Evolutionary conservation across 371 early-diverging fungal genomes (phyloP).

Genomic region (Globomyces sp.): DNA sequence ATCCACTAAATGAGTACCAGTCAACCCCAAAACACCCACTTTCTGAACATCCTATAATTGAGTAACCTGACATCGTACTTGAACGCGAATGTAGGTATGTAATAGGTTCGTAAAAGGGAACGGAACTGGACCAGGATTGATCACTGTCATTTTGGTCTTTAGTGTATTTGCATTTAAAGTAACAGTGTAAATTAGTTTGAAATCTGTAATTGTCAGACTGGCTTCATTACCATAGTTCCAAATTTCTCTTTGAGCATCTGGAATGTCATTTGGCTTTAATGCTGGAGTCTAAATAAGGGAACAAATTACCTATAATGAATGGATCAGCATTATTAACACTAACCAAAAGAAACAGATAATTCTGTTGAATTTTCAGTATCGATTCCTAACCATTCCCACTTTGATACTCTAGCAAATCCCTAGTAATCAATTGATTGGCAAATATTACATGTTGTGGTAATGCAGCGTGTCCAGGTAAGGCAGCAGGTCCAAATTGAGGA

Average conservation of each 20-base stretch:
- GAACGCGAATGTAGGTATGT: constrained; percentile 84
- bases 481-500: constrained; percentile 69
- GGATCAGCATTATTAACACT: constrained; percentile 21
- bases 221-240: constrained; percentile 38
- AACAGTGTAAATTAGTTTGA: constrained; percentile 77
- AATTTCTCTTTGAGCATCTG: constrained; percentile 49
- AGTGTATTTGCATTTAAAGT: constrained; percentile 64
- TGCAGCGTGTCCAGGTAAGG: too few relatives aligned
- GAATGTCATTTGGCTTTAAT: constrained; percentile 20
- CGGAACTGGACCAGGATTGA: constrained; percentile 65
- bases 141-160: constrained; percentile 62
- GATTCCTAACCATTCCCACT: constrained; percentile 64
- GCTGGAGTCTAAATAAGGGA: neutral
- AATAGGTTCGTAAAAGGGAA: constrained; percentile 84
- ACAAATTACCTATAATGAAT: neutral
- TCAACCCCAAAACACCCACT: constrained; percentile 60
- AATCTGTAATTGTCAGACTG: constrained; percentile 34
- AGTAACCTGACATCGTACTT: too few relatives aligned
- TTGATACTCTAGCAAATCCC: constrained; percentile 83
- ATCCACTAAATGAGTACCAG: constrained; percentile 57
- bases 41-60: constrained; percentile 45
- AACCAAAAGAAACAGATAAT: constrained; percentile 61
- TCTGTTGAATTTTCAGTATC: constrained; percentile 52
- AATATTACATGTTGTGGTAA: constrained; percentile 36
- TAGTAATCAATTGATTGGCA: constrained; percentile 56